A percentile compares a stretch with the other conserved stretches of the same genome.
Conservation (phyloP, 2,329 filamentous ascomycete species). For the Alternaria consortialis region DNA sequence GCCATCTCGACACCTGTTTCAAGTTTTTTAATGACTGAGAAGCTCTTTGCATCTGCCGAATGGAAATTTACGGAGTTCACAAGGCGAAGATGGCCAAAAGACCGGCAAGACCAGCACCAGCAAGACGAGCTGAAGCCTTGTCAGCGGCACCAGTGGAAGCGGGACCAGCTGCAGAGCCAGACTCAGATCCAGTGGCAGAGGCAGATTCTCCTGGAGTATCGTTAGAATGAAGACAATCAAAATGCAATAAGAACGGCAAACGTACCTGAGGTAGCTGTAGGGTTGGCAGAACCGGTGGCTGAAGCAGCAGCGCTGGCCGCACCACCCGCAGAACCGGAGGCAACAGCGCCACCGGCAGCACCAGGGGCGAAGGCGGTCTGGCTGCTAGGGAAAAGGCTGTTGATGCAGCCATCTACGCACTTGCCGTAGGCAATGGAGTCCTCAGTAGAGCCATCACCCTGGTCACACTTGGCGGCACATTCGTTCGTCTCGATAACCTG, state of each 20-base stretch:
- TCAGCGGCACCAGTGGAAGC: constrained; percentile 44
- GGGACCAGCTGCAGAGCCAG: constrained; percentile 32
- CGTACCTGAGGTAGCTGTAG: constrained; percentile 9
- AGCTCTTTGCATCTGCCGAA: constrained; percentile 1
- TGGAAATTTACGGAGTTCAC: constrained; percentile 30
- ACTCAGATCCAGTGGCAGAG: constrained; percentile 31
- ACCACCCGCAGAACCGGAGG: constrained; percentile 32
- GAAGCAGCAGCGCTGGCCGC: constrained; percentile 31
- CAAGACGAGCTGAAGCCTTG: constrained; percentile 40
- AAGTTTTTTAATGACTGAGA: neutral
- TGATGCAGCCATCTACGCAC: constrained; percentile 62
- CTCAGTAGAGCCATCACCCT: constrained; percentile 59
- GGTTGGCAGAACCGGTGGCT: constrained; percentile 22
- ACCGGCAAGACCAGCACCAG: constrained; percentile 48
- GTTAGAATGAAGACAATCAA: neutral
- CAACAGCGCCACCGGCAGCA: constrained; percentile 34
- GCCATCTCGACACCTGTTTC: constrained; percentile 7
- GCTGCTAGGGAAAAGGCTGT: constrained; percentile 57
- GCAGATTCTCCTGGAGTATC: neutral
- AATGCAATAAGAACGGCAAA: neutral
- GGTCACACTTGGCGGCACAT: constrained; percentile 62
- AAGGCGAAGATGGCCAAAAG: constrained; percentile 51
- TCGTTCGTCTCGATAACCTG: constrained; percentile 61
- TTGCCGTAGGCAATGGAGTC: constrained; percentile 58
- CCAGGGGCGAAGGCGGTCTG: constrained; percentile 40